Evolutionary conservation across 2,329 filamentous ascomycete species (phyloP).

Genomic region (Ophiostoma sp.): DNA sequence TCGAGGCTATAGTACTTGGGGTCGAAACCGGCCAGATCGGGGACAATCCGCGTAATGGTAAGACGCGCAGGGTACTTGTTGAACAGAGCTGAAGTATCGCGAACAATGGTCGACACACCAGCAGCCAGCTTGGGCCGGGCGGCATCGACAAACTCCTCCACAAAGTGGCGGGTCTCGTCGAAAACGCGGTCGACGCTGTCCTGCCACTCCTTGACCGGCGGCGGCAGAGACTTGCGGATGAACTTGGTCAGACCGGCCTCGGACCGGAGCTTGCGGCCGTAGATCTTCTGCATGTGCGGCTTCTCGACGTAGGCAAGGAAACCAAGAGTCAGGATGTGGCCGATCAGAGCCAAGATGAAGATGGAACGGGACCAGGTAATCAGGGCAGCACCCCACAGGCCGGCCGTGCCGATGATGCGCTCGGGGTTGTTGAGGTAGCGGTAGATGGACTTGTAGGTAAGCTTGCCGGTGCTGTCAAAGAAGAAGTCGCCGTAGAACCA

Average conservation of each 20-base stretch:
- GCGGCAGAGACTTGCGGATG: slow-evolving; percentile 80
- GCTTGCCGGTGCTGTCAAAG: slow-evolving; percentile 82
- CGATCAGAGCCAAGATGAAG: slow-evolving; percentile 80
- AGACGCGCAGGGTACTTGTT: slow-evolving; percentile 85
- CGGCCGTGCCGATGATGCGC: slow-evolving; percentile 86
- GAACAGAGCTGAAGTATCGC: slow-evolving; percentile 84
- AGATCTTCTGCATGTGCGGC: slow-evolving; percentile 97
- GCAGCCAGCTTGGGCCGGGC: slow-evolving; percentile 83
- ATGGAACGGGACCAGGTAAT: slow-evolving; percentile 89
- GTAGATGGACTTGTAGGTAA: slow-evolving; percentile 97
- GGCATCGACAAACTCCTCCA: slow-evolving; percentile 85
- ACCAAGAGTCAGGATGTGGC: slow-evolving; percentile 78
- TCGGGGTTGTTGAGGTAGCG: slow-evolving; percentile 98
- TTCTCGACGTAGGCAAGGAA: slow-evolving; percentile 94
- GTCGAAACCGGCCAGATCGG: slow-evolving; percentile 77
- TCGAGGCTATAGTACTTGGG: slow-evolving; percentile 76
- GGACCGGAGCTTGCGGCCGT: slow-evolving; percentile 77
- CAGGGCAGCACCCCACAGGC: slow-evolving; percentile 91
- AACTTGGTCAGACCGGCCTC: slow-evolving; percentile 93
- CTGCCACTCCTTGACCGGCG: slow-evolving; percentile 78
- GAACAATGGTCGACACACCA: slow-evolving; percentile 81
- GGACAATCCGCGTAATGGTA: slow-evolving; percentile 75
- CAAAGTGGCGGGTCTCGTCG: slow-evolving; percentile 81
- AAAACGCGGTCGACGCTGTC: slow-evolving; percentile 85
- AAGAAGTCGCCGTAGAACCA: slow-evolving; percentile 99